Percentiles rank a stretch among this genome's conserved stretches.
These are phyloP conservation scores for Quercus tomentella DNA, from an alignment of 331 rosid genomes.

Conservation along the genomic window DNA sequence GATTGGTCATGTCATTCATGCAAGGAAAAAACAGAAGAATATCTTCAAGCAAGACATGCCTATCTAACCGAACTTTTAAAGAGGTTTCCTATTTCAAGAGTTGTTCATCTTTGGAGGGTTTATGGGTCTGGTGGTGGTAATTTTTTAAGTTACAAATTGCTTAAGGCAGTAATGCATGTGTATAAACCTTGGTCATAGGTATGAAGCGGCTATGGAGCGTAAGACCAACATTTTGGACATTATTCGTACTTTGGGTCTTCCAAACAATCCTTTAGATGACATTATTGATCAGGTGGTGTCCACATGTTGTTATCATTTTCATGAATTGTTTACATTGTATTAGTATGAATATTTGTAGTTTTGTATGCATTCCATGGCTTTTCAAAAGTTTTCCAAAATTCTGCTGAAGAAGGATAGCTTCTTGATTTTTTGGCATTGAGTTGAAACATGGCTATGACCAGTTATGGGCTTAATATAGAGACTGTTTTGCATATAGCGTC, in stretches of 20 bases:
- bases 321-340: not conserved
- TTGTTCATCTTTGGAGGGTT: constrained; percentile 10
- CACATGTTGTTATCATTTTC: not conserved
- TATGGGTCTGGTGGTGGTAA: constrained; percentile 15
- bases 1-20: constrained; percentile 80
- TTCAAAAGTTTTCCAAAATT: not conserved
- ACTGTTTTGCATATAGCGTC: not conserved
- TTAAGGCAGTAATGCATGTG: not conserved
- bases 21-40: constrained; percentile 64
- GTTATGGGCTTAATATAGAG: not conserved
- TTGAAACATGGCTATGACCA: not conserved
- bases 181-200: constrained; percentile 25
- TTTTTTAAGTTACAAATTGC: not conserved
- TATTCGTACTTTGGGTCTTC: constrained; percentile 89
- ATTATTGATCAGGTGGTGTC: constrained; percentile 83
- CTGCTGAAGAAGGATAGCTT: not conserved
- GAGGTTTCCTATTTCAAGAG: constrained; percentile 40
- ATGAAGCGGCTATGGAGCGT: constrained; percentile 78
- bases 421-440: not conserved
- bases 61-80: constrained; percentile 57
- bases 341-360: not conserved
- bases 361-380: not conserved
- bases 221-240: constrained; percentile 65
- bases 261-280: constrained; percentile 97
- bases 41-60: constrained; percentile 50